Evolutionary conservation across 106 monocot species (phyloP).

Genomic region (Chionographis japonica): DNA sequence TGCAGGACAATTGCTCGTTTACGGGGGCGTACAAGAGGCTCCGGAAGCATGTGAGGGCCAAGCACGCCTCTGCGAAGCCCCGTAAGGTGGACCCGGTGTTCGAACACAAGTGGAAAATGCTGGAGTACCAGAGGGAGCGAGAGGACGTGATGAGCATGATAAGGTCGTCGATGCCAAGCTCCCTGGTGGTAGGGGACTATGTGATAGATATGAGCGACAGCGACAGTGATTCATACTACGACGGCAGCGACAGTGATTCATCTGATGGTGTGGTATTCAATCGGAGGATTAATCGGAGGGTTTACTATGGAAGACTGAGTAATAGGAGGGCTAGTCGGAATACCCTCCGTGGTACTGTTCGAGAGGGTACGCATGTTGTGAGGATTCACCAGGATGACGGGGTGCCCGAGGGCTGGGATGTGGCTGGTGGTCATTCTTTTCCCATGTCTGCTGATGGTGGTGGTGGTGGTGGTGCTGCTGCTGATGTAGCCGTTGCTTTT

Average conservation of each 20-base stretch:
- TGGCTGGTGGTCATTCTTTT: not conserved
- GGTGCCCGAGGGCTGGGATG: conserved; percentile 6
- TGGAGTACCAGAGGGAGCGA: conserved; percentile 43
- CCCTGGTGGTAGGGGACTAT: conserved; percentile 38
- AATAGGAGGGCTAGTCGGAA: conserved; percentile 24
- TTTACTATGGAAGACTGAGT: conserved; percentile 13
- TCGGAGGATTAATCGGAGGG: too few relatives aligned
- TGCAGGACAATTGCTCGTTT: conserved; percentile 40
- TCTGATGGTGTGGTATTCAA: too few relatives aligned
- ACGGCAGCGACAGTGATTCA: conserved; percentile 15
- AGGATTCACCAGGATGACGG: conserved; percentile 15
- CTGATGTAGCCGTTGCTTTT: too few relatives aligned
- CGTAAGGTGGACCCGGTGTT: conserved; percentile 32
- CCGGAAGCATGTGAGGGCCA: conserved; percentile 24
- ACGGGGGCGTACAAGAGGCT: conserved; percentile 32
- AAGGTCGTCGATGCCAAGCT: conserved; percentile 32
- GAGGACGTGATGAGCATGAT: conserved; percentile 45
- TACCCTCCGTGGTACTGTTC: conserved; percentile 36
- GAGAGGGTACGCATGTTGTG: conserved; percentile 35
- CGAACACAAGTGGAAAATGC: conserved; percentile 33
- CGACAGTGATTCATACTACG: conserved; percentile 14
- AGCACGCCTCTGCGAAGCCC: conserved; percentile 31
- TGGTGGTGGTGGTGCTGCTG: not conserved
- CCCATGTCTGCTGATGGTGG: not conserved
- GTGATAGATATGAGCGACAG: conserved; percentile 33